Evolutionary conservation across 2,329 filamentous ascomycete species (phyloP).

Genomic region (Pseudogymnoascus sp.): DNA sequence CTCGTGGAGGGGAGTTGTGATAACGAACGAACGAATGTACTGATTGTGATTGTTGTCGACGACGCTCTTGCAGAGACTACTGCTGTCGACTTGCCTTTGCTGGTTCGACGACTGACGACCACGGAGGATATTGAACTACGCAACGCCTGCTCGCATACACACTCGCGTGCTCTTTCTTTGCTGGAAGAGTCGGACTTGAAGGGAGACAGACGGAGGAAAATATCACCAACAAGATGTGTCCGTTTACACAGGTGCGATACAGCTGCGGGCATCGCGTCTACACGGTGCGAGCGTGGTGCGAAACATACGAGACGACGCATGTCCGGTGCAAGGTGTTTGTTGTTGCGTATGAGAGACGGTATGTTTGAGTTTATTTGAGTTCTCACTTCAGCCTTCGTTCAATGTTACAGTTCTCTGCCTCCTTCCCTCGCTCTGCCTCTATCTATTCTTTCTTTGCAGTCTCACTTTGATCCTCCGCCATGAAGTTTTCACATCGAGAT

Average conservation of each 20-base stretch:
- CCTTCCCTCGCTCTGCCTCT: no score
- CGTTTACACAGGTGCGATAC: slow-evolving; percentile 52
- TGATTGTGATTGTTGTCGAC: background rate
- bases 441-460: background rate
- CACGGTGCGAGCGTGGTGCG: slow-evolving; percentile 48
- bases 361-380: background rate
- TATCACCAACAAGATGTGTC: slow-evolving; percentile 40
- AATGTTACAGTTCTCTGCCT: background rate
- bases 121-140: background rate
- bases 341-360: slow-evolving; percentile 30
- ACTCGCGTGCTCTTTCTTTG: background rate
- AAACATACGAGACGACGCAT: slow-evolving; percentile 40
- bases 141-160: background rate
- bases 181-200: background rate
- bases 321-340: slow-evolving; percentile 47
- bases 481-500: background rate
- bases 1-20: background rate
- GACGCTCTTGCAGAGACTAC: background rate
- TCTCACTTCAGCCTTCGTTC: slow-evolving; percentile 3
- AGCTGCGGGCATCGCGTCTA: slow-evolving; percentile 47
- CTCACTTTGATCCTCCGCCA: background rate
- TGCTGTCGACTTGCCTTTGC: background rate
- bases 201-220: background rate
- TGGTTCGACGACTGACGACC: background rate
- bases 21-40: background rate